Percentiles rank a stretch among this genome's conserved stretches.
These are phyloP conservation scores for Pseudozyma pruni DNA, from an alignment of 1,284 basidiomycete species.

Conservation along the genomic window DNA sequence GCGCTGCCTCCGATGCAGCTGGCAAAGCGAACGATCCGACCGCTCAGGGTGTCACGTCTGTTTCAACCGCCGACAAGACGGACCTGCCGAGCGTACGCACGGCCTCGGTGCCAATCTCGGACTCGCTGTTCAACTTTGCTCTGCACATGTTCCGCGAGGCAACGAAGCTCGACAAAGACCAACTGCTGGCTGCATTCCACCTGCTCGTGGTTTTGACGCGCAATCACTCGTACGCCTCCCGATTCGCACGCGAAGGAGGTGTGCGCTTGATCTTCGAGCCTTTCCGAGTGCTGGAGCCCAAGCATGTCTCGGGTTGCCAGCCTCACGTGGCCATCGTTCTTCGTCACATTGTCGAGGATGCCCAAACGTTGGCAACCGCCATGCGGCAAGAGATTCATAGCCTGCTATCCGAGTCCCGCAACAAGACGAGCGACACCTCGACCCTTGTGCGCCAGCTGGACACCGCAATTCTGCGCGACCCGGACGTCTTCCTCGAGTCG, in stretches of 20 bases:
- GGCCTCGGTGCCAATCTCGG: slow-evolving; percentile 57
- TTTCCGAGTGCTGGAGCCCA: slow-evolving; percentile 47
- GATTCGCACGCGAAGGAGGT: slow-evolving; percentile 47
- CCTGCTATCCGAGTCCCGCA: slow-evolving; percentile 66
- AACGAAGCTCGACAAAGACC: slow-evolving; percentile 39
- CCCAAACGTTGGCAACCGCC: slow-evolving; percentile 75
- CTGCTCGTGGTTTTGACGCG: slow-evolving; percentile 60
- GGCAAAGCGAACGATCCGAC: neutral
- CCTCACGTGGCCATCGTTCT: slow-evolving; percentile 86
- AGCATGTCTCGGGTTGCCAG: slow-evolving; percentile 73
- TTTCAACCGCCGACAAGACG: neutral
- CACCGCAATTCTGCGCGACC: slow-evolving; percentile 84
- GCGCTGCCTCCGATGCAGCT: neutral
- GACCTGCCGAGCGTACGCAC: slow-evolving; percentile 19
- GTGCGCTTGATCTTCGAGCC: slow-evolving; percentile 57
- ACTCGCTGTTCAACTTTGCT: slow-evolving; percentile 41
- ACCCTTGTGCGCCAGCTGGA: slow-evolving; percentile 81
- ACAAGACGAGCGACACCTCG: slow-evolving; percentile 74
- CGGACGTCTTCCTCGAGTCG: slow-evolving; percentile 80
- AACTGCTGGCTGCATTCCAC: slow-evolving; percentile 59
- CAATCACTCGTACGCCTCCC: slow-evolving; percentile 33
- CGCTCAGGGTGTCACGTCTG: neutral
- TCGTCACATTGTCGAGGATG: slow-evolving; percentile 88
- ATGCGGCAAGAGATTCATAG: slow-evolving; percentile 81
- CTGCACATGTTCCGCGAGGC: slow-evolving; percentile 67